Percentiles rank a stretch among this genome's conserved stretches.
phyloP scores from a whole-genome alignment of 768 basidiomycete genomes.

The Lyophyllum semitale region DNA sequence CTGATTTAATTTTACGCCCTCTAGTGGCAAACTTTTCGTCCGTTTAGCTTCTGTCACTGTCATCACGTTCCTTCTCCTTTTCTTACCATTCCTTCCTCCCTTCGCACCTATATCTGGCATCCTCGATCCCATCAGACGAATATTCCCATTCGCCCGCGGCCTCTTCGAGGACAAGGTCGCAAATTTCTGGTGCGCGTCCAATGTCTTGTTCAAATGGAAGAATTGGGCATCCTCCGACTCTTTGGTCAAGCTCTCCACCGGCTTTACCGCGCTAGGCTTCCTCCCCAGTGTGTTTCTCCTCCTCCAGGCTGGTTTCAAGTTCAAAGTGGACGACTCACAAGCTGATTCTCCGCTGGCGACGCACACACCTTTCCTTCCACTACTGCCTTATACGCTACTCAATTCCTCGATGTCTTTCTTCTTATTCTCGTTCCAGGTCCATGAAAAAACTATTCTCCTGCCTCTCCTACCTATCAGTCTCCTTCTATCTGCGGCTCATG shows the following conservation, averaged over 20 bases:
- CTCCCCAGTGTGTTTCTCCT: constrained; percentile 55
- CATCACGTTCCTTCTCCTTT: constrained; percentile 66
- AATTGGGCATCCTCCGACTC: constrained; percentile 43
- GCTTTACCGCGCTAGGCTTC: constrained; percentile 72
- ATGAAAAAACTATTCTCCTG: constrained; percentile 90
- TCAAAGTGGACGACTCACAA: constrained; percentile 13
- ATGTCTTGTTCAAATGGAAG: constrained; percentile 88
- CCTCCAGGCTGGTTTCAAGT: constrained; percentile 35
- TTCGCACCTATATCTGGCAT: constrained; percentile 53
- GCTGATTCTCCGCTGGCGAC: constrained; percentile 13
- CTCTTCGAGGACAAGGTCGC: constrained; percentile 96
- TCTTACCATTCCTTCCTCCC: constrained; percentile 79
- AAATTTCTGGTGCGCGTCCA: constrained; percentile 96
- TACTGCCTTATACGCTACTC: constrained; percentile 81
- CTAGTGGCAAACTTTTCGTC: constrained; percentile 55
- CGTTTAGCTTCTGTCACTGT: constrained; percentile 65
- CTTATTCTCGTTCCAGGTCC: constrained; percentile 94
- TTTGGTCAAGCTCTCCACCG: constrained; percentile 67
- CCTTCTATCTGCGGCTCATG: constrained; percentile 58
- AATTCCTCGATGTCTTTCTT: constrained; percentile 90
- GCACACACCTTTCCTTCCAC: constrained; percentile 54
- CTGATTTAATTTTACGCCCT: constrained; percentile 4
- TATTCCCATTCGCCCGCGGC: constrained; percentile 91
- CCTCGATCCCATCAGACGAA: constrained; percentile 70
- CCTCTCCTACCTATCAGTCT: constrained; percentile 86